Conservation (phyloP, 805 yeast species). For the Starmerella apicola region DNA sequence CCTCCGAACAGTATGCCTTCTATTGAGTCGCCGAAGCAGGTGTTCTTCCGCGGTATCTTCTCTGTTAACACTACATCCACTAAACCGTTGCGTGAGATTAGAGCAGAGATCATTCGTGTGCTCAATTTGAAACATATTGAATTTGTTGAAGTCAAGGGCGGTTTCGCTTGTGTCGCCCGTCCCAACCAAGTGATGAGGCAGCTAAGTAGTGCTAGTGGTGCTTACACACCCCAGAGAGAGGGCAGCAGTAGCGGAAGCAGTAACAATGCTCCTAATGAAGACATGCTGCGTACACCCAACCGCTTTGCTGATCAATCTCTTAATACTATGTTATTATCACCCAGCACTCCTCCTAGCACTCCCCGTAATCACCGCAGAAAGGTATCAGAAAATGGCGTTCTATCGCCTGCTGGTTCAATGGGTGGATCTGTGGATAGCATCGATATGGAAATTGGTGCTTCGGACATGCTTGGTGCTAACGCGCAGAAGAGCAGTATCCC, state of each 20-base stretch:
- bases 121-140: conserved; percentile 65
- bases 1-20: conserved; percentile 75
- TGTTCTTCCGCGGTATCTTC: conserved; percentile 85
- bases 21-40: conserved; percentile 81
- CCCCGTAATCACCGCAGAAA: conserved; percentile 13
- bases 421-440: conserved; percentile 23
- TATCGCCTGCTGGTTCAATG: conserved; percentile 10
- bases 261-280: neutral
- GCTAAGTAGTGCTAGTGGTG: neutral
- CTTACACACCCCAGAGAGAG: neutral
- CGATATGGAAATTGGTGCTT: conserved; percentile 26
- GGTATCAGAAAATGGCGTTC: conserved; percentile 14
- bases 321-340: neutral
- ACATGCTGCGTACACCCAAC: conserved; percentile 16
- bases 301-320: conserved; percentile 2
- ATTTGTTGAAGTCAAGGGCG: conserved; percentile 85
- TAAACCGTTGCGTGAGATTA: conserved; percentile 75
- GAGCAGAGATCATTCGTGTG: conserved; percentile 70
- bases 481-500: conserved; percentile 35
- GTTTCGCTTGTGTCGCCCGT: conserved; percentile 70
- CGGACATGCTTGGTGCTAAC: conserved; percentile 29
- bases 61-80: conserved; percentile 92
- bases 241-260: neutral
- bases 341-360: conserved; percentile 14
- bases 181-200: conserved; percentile 19